These are phyloP conservation scores for Anastatica hierochuntica DNA, from an alignment of 345 rosid genomes.

Conservation along the genomic window DNA sequence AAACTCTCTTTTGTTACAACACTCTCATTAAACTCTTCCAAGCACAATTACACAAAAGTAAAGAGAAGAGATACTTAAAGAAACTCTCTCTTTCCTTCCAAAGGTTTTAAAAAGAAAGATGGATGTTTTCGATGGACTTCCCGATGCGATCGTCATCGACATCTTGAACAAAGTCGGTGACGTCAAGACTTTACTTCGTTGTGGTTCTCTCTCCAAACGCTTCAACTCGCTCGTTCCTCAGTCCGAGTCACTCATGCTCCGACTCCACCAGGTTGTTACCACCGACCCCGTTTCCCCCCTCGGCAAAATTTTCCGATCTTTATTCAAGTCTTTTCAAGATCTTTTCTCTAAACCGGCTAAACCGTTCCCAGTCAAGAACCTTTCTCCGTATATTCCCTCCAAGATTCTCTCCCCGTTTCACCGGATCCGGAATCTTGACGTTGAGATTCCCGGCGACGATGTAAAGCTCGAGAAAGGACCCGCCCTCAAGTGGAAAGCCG, in stretches of 20 bases:
- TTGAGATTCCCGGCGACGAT: conserved; percentile 13
- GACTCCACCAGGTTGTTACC: neutral
- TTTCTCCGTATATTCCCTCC: conserved; percentile 11
- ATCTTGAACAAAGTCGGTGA: conserved; percentile 27
- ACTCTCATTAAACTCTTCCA: conserved; percentile 7
- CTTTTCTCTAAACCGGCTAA: conserved; percentile 20
- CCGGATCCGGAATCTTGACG: neutral
- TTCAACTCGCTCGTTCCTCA: conserved; percentile 23
- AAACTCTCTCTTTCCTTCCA: neutral
- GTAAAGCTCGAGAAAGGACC: conserved; percentile 13
- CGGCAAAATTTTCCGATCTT: neutral
- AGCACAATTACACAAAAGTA: neutral
- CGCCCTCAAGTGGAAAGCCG: conserved; percentile 18
- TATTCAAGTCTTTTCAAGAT: conserved; percentile 7
- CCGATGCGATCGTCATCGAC: conserved; percentile 19
- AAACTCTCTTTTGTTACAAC: neutral
- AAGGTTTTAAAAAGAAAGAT: neutral
- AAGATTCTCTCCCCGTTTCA: conserved; percentile 20
- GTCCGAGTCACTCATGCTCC: conserved; percentile 22
- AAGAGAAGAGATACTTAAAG: no score
- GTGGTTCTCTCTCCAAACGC: conserved; percentile 19
- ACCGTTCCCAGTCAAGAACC: neutral
- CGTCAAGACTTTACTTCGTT: conserved; percentile 23
- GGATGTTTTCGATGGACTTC: conserved; percentile 26
- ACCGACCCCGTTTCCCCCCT: conserved; percentile 1